Base-by-base conservation (phyloP, 768 basidiomycete genomes). In the Trametes cingulata region DNA sequence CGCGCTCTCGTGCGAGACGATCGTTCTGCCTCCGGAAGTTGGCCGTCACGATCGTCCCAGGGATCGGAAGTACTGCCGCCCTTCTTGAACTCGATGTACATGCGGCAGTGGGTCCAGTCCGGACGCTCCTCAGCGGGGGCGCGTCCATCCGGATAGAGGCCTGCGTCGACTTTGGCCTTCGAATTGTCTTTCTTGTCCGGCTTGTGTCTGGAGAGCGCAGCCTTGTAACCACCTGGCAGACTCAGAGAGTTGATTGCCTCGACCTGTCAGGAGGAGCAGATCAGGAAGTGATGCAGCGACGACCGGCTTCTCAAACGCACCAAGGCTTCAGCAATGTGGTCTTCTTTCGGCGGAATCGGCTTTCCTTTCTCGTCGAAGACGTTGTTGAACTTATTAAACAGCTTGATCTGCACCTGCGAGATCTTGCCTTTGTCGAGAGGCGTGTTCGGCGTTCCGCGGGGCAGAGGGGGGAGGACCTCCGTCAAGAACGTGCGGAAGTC, bases 41-140 rank as follows among this genome's bases (percentile, higher is more conserved):
- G 9, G 14, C 42, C 17, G 42, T n/a, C 1, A 9, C 17, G 12
- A 40, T 50, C 48, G 25, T 49, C 56, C 25, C 19, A 57, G 6
- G 47, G 56, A n/a, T 57, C 56, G 25, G 27, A 13, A 4, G 7
- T 4, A 2, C 14, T 33, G 8, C 22, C 39, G n/a, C 48, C 39
- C 6, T 33, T 25, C 48, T 57, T 57, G 56, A 57, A 57, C 48
- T 33, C 47, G 27, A 57, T 41, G 39, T 33, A 40, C 25, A 43
- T 1, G 14, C 36, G 42, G 12, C 7, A 13, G 35, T 17, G 20
- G 14, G 35, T 40, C 55, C 55, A 56, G 36, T 56, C 6, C 2
- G 55, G 45, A 3, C 46, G 35, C 1, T 15, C 55, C 24, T 56
- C 55, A 12, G 5, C 13, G 1, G 55, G 55, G 10, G 29, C 6